These are phyloP conservation scores for Zostera marina DNA, from an alignment of 116 monocot species.

Conservation along the genomic window DNA sequence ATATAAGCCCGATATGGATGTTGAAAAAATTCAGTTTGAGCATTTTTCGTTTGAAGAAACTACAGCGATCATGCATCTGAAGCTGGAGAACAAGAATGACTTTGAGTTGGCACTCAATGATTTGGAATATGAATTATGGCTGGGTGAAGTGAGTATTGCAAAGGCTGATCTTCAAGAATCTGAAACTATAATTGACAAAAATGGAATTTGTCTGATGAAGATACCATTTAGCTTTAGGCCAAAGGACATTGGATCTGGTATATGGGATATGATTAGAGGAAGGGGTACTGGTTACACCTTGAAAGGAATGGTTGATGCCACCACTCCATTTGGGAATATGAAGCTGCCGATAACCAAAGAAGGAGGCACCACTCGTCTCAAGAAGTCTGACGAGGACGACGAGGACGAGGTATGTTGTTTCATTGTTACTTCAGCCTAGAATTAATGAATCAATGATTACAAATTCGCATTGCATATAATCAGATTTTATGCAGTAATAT, in stretches of 20 bases:
- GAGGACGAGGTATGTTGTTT: constrained; percentile 37
- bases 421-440: too few species aligned
- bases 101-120: constrained; percentile 81
- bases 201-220: constrained; percentile 52
- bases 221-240: constrained; percentile 86
- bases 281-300: constrained; percentile 82
- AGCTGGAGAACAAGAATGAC: constrained; percentile 92
- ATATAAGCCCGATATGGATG: constrained; percentile 87
- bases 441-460: too few species aligned
- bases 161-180: constrained; percentile 51
- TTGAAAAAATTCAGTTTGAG: constrained; percentile 69
- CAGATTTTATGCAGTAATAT: too few species aligned
- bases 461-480: too few species aligned
- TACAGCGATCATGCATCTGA: constrained; percentile 54
- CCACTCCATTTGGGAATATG: constrained; percentile 41
- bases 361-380: constrained; percentile 79
- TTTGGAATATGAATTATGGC: constrained; percentile 88
- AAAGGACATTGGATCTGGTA: constrained; percentile 89
- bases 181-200: constrained; percentile 57
- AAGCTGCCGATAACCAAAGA: constrained; percentile 69
- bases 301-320: constrained; percentile 75
- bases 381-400: constrained; percentile 56
- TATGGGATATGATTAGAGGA: constrained; percentile 99
- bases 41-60: constrained; percentile 94
- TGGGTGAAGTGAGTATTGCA: constrained; percentile 66